A percentile compares a stretch with the other conserved stretches of the same genome.
Conservation (phyloP, 345 rosid genomes). For the Gossypium longicalyx region DNA sequence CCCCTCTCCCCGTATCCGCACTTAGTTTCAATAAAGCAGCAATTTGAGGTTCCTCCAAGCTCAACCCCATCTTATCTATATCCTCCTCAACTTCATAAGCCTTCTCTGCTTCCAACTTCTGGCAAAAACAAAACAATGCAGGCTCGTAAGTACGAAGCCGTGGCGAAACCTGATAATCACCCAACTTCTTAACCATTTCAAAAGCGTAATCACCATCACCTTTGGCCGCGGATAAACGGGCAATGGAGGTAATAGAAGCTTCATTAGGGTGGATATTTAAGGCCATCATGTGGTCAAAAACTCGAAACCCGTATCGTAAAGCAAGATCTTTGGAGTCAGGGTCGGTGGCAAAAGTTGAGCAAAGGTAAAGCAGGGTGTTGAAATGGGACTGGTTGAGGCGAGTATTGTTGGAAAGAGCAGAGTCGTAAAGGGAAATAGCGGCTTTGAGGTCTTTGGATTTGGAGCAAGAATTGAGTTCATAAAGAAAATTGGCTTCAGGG, state of each 20-base stretch:
- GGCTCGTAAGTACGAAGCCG: slow-evolving; percentile 78
- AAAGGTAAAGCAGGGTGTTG: slow-evolving; percentile 67
- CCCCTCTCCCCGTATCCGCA: slow-evolving; percentile 42
- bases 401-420: slow-evolving; percentile 32
- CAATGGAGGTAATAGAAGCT: slow-evolving; percentile 63
- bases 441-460: slow-evolving; percentile 57
- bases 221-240: slow-evolving; percentile 62
- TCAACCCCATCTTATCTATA: slow-evolving; percentile 48
- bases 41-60: slow-evolving; percentile 62
- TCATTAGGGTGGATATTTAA: slow-evolving; percentile 52
- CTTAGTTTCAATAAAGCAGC: slow-evolving; percentile 68
- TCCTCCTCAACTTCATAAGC: slow-evolving; percentile 79
- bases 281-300: slow-evolving; percentile 55
- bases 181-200: slow-evolving; percentile 51
- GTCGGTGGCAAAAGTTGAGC: slow-evolving; percentile 44
- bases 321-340: slow-evolving; percentile 31
- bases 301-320: slow-evolving; percentile 42
- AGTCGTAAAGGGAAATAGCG: slow-evolving; percentile 64
- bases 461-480: slow-evolving; percentile 55
- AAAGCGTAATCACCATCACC: slow-evolving; percentile 76
- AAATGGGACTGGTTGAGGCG: slow-evolving; percentile 55
- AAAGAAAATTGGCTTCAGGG: slow-evolving; percentile 52
- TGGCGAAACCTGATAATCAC: slow-evolving; percentile 42
- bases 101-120: slow-evolving; percentile 57
- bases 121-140: slow-evolving; percentile 64